Conservation (phyloP, 2,329 filamentous ascomycete genomes). For the Trichoderma citrinoviride region DNA sequence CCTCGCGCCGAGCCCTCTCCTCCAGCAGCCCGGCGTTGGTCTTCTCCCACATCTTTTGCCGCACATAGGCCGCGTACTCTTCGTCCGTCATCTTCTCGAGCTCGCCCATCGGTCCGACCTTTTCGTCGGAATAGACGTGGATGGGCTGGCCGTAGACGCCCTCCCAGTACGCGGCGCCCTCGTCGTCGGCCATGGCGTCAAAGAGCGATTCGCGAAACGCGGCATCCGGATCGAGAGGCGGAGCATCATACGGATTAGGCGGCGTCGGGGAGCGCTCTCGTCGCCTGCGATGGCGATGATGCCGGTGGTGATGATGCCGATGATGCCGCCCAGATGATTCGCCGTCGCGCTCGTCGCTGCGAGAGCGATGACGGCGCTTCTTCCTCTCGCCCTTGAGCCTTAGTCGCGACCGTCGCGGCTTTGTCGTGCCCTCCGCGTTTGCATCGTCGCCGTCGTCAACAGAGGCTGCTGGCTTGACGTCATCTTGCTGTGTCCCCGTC, state of each 20-base stretch:
- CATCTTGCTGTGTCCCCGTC: neutral
- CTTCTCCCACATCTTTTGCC: slow-evolving; percentile 92
- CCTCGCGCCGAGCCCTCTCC: slow-evolving; percentile 64
- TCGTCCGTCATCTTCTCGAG: slow-evolving; percentile 89
- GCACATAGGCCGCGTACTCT: slow-evolving; percentile 83
- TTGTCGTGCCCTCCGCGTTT: slow-evolving; percentile 27
- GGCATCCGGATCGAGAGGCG: slow-evolving; percentile 61
- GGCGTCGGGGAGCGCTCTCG: slow-evolving; percentile 46
- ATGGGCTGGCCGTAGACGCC: slow-evolving; percentile 95
- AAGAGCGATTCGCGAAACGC: slow-evolving; percentile 94
- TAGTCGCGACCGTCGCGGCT: slow-evolving; percentile 34
- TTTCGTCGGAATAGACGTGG: slow-evolving; percentile 66
- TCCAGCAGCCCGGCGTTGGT: slow-evolving; percentile 81
- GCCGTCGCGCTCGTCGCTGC: slow-evolving; percentile 28
- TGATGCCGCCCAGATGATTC: slow-evolving; percentile 22
- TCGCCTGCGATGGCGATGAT: slow-evolving; percentile 33
- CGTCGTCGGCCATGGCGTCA: slow-evolving; percentile 94
- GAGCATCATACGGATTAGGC: slow-evolving; percentile 46
- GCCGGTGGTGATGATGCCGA: slow-evolving; percentile 31
- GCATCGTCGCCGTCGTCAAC: slow-evolving; percentile 18
- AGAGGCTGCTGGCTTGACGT: neutral
- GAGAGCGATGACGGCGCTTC: slow-evolving; percentile 29
- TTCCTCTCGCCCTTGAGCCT: slow-evolving; percentile 34
- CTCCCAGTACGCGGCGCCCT: slow-evolving; percentile 94
- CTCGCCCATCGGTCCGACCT: slow-evolving; percentile 47